Base-by-base conservation (phyloP, 2,329 filamentous ascomycete species). In the Beauveria pseudobassiana region DNA sequence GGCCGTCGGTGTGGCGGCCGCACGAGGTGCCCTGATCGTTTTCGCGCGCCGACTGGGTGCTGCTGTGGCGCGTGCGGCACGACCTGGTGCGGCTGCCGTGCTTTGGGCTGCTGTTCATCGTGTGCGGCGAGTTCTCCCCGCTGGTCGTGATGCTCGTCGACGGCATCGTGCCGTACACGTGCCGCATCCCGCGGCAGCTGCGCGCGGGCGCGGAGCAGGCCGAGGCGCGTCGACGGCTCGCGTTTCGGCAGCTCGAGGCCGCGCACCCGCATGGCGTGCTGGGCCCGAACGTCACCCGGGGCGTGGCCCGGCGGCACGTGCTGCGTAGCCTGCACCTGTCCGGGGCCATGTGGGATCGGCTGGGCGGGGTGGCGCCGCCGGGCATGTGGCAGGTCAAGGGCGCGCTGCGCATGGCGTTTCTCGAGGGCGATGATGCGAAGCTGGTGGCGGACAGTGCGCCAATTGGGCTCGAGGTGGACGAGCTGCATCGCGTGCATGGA, bases 61-160 rank as follows among this genome's bases (percentile, higher is more conserved):
- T 96, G 2, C 74, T 89, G 56, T 77, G 77, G 63, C 84, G 93
- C 63, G 87, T 86, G 48, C 77, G 79, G 48, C 83, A 89, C 68
- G 95, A 98, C 72, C 76, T 91, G 51, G 77, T 84, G n/a, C 87
- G 91, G 26, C 79, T 97, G 58, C 91, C 93, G 0, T 73, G 89
- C 1, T 97, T 99, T 71, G 87, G 79, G 0, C 64, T 96, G 3
- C 77, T 97, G 55, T 80, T 96, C 7, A 69, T 93, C 1, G 65
- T 96, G 18, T 90, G 89, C 71, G 93, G 92, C 28, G 93, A 98
- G 75, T 88, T 96, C 75, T 90, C 93, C 1, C 91, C 93, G 0
- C 70, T 98, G 6, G 75, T 96, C 6, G 88, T 96, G 1, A 77
- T 92, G 7, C 82, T 86, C 38, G 77, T 96, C 28, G 86, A 87